Conservation (phyloP, 164 flowering plant genomes). For the Vitis rupestris region DNA sequence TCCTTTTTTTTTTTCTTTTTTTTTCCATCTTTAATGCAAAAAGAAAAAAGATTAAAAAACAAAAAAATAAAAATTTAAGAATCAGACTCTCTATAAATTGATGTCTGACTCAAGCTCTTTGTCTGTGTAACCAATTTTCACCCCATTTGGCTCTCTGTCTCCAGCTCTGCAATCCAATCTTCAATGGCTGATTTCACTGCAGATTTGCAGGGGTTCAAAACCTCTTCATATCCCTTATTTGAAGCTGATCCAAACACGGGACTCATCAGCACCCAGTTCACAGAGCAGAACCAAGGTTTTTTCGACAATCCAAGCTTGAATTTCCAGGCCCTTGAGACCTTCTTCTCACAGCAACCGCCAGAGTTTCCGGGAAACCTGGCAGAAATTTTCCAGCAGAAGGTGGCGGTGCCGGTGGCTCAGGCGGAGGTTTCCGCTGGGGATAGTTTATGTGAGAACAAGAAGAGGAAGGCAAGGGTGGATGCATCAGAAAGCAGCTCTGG, state of each 20-base stretch:
- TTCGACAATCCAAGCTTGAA: slow-evolving; percentile 21
- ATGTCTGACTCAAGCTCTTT: neutral
- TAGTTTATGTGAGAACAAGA: slow-evolving; percentile 22
- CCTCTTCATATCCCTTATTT: slow-evolving; percentile 17
- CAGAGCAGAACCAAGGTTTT: slow-evolving; percentile 12
- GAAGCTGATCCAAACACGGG: slow-evolving; percentile 35
- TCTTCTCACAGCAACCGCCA: slow-evolving; percentile 18
- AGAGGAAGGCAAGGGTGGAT: slow-evolving; percentile 33
- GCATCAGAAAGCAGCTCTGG: slow-evolving; percentile 35
- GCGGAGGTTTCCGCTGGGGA: neutral
- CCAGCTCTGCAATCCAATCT: neutral
- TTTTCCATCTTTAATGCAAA: neutral
- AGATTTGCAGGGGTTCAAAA: slow-evolving; percentile 28
- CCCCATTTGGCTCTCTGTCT: neutral
- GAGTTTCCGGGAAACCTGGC: slow-evolving; percentile 23
- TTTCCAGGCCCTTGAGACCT: slow-evolving; percentile 28
- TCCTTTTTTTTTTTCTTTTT: slow-evolving; percentile 11
- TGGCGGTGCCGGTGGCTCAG: slow-evolving; percentile 1
- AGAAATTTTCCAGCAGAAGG: slow-evolving; percentile 23
- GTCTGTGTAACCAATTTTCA: neutral
- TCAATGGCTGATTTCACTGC: slow-evolving; percentile 41
- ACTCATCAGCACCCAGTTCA: slow-evolving; percentile 15
- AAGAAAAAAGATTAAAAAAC: neutral
- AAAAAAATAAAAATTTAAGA: neutral
- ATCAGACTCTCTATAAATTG: slow-evolving; percentile 15